A percentile compares a stretch with the other conserved stretches of the same genome.
Conservation (phyloP, 2,329 filamentous ascomycete genomes). For the Neonectria faginata region DNA sequence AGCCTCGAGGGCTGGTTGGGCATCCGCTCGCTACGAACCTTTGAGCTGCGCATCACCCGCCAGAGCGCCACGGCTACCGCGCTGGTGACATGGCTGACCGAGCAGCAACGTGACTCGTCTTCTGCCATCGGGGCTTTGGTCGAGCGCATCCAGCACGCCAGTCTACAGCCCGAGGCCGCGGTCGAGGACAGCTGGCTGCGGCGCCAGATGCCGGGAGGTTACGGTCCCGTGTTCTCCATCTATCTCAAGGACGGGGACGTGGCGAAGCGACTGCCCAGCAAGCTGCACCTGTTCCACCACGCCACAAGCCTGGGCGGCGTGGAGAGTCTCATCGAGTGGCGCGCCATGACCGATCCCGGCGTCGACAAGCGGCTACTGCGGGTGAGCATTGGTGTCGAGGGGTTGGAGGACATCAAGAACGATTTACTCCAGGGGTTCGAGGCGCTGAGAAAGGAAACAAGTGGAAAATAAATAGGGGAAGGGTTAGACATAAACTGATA, state of each 20-base stretch:
- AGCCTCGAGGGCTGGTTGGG: constrained; percentile 93
- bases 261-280: constrained; percentile 80
- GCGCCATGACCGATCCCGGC: constrained; percentile 82
- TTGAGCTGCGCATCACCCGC: constrained; percentile 83
- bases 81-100: constrained; percentile 79
- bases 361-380: constrained; percentile 81
- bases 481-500: neutral
- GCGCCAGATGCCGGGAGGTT: constrained; percentile 92
- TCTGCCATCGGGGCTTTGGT: constrained; percentile 66
- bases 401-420: constrained; percentile 82
- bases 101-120: constrained; percentile 54
- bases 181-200: constrained; percentile 77
- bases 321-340: constrained; percentile 97
- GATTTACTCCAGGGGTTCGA: constrained; percentile 78
- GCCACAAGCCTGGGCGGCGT: constrained; percentile 94
- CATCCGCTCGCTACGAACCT: constrained; percentile 83
- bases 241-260: constrained; percentile 68
- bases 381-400: constrained; percentile 88
- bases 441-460: constrained; percentile 55
- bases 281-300: constrained; percentile 88
- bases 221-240: constrained; percentile 88
- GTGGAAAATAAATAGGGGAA: constrained; percentile 20
- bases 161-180: constrained; percentile 73
- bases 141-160: constrained; percentile 77
- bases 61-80: constrained; percentile 78